Evolutionary conservation across 148 eudicot species (phyloP).

Genomic region (Camellia lanceoleosa): DNA sequence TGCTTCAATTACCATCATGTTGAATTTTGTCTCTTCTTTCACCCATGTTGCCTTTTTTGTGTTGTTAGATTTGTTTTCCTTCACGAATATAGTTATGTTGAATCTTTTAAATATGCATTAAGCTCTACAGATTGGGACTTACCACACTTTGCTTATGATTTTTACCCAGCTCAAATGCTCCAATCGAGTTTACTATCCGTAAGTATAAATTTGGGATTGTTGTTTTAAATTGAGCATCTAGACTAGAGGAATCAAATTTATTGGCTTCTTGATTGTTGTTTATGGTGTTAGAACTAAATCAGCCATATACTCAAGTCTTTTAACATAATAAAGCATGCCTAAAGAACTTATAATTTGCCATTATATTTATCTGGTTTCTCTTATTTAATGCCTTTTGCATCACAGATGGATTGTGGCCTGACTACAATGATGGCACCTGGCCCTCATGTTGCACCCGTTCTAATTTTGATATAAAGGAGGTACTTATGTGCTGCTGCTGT

Average conservation of each 20-base stretch:
- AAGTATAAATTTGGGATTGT: slow-evolving; percentile 30
- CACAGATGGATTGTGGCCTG: slow-evolving; percentile 94
- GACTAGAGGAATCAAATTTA: neutral
- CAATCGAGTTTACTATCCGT: slow-evolving; percentile 78
- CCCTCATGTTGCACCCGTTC: slow-evolving; percentile 77
- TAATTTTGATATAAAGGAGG: slow-evolving; percentile 69
- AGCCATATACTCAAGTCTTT: neutral
- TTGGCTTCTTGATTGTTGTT: neutral
- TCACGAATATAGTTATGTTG: neutral
- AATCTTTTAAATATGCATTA: neutral
- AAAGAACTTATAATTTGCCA: neutral
- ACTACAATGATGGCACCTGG: slow-evolving; percentile 93
- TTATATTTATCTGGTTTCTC: neutral
- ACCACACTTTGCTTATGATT: slow-evolving; percentile 17
- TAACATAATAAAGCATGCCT: neutral
- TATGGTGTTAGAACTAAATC: neutral
- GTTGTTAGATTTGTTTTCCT: neutral
- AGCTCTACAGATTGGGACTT: slow-evolving; percentile 14
- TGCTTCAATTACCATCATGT: neutral
- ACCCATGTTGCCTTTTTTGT: neutral
- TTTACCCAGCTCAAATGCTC: slow-evolving; percentile 61
- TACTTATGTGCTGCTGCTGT: slow-evolving; percentile 16
- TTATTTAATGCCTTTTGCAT: slow-evolving; percentile 9
- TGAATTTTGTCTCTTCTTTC: neutral
- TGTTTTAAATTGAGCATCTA: neutral